phyloP scores from a whole-genome alignment of 2,329 filamentous ascomycete species.

The Tolypocladium endophyticum region DNA sequence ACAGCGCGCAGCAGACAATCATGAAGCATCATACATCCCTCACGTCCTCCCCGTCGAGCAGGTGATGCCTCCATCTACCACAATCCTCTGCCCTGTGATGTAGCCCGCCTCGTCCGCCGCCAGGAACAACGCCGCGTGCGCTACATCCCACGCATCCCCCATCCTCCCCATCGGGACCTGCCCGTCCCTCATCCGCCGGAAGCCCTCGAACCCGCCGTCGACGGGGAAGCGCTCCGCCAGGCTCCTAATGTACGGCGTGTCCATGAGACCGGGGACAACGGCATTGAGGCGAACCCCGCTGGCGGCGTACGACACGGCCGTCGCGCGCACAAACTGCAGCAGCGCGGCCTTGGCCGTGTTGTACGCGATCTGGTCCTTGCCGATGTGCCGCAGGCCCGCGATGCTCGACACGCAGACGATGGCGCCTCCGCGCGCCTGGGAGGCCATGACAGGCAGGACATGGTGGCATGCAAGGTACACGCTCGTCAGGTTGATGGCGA shows the following conservation, averaged over 20 bases:
- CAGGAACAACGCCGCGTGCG: constrained; percentile 42
- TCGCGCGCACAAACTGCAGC: background rate
- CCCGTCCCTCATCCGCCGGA: constrained; percentile 22
- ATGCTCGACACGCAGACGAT: background rate
- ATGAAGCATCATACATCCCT: background rate
- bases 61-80: constrained; percentile 36
- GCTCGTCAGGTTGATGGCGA: background rate
- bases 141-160: constrained; percentile 50
- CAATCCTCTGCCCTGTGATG: constrained; percentile 45
- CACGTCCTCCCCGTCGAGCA: constrained; percentile 22
- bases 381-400: background rate
- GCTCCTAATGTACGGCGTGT: background rate
- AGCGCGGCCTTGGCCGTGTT: background rate
- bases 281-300: background rate
- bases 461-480: background rate
- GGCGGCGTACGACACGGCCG: background rate
- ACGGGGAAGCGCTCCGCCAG: background rate
- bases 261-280: background rate
- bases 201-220: background rate
- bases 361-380: background rate
- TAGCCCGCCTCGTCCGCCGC: constrained; percentile 48
- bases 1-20: background rate
- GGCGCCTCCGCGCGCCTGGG: background rate
- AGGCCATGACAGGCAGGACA: background rate
- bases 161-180: constrained; percentile 50